Percentiles rank a stretch among this genome's conserved stretches.
These are phyloP conservation scores for Metarhizium guizhouense DNA, from an alignment of 2,329 filamentous ascomycete genomes.

Conservation along the genomic window DNA sequence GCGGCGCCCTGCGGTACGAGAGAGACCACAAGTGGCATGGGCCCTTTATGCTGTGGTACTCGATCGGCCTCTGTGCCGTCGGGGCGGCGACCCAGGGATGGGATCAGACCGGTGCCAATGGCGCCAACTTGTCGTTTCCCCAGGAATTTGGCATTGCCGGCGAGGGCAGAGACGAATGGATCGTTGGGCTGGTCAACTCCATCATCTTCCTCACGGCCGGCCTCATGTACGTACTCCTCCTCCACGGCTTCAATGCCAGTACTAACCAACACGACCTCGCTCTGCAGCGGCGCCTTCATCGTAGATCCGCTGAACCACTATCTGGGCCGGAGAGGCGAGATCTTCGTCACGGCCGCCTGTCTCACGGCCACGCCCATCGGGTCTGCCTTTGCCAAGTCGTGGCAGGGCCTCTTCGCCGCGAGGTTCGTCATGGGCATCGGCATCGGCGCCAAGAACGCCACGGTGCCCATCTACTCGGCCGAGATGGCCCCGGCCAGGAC, in stretches of 20 bases:
- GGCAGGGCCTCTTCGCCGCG: conserved; percentile 56
- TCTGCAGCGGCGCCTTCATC: conserved; percentile 17
- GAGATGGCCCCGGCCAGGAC: conserved; percentile 59
- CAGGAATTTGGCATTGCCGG: conserved; percentile 25
- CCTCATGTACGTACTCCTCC: conserved; percentile 39
- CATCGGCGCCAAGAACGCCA: conserved; percentile 55
- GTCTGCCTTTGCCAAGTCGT: conserved; percentile 51
- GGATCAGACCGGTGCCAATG: conserved; percentile 54
- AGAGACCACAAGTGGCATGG: conserved; percentile 49
- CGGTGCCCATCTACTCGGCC: conserved; percentile 63
- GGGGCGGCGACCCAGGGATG: conserved; percentile 51
- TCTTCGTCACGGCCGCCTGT: conserved; percentile 48
- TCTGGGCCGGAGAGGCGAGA: conserved; percentile 56
- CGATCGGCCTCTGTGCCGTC: conserved; percentile 44
- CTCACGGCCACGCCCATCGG: conserved; percentile 44
- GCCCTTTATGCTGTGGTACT: conserved; percentile 26
- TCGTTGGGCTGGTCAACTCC: conserved; percentile 20
- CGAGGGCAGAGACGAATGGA: conserved; percentile 33
- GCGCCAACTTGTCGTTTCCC: conserved; percentile 51
- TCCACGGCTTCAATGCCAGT: background rate
- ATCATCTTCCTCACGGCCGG: conserved; percentile 36
- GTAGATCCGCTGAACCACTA: conserved; percentile 45
- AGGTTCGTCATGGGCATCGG: conserved; percentile 61
- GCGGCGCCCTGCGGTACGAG: conserved; percentile 28
- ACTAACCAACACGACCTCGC: background rate